phyloP scores from a whole-genome alignment of 768 basidiomycete genomes.

The Russula foetens region DNA sequence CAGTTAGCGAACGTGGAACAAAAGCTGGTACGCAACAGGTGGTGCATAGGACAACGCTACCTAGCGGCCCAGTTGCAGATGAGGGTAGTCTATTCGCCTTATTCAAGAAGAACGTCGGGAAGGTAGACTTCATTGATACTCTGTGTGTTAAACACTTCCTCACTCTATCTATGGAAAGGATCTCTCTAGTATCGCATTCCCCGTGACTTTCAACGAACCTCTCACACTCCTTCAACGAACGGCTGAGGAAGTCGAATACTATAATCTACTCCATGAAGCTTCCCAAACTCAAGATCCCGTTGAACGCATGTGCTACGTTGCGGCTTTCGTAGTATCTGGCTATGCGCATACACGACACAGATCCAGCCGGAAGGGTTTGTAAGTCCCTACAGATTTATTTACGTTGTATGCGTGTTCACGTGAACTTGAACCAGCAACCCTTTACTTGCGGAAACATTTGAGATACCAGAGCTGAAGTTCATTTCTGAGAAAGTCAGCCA shows the following conservation, averaged over 20 bases:
- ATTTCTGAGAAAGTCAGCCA: conserved; percentile 85
- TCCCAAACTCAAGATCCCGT: conserved; percentile 47
- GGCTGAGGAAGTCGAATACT: conserved; percentile 82
- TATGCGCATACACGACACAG: conserved; percentile 78
- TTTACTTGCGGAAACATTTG: conserved; percentile 83
- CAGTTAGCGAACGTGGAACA: conserved; percentile 2
- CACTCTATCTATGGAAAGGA: conserved; percentile 40
- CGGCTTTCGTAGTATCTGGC: conserved; percentile 78
- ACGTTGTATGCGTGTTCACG: neutral
- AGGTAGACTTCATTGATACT: conserved; percentile 37
- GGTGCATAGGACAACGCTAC: conserved; percentile 47
- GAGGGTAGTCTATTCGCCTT: conserved; percentile 79
- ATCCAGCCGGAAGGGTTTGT: conserved; percentile 85
- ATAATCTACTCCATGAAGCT: conserved; percentile 59
- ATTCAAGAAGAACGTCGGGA: conserved; percentile 83
- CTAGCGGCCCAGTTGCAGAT: conserved; percentile 53
- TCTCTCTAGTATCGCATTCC: conserved; percentile 71
- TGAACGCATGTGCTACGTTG: conserved; percentile 65
- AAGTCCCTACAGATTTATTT: conserved; percentile 27
- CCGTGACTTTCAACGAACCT: conserved; percentile 89
- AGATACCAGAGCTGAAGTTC: conserved; percentile 72
- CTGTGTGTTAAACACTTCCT: neutral
- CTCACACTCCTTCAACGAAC: conserved; percentile 72
- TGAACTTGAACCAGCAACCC: conserved; percentile 52
- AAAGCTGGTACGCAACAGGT: conserved; percentile 21